These are phyloP conservation scores for Pseudogymnoascus sp. DNA, from an alignment of 2,329 filamentous ascomycete genomes.

Conservation along the genomic window DNA sequence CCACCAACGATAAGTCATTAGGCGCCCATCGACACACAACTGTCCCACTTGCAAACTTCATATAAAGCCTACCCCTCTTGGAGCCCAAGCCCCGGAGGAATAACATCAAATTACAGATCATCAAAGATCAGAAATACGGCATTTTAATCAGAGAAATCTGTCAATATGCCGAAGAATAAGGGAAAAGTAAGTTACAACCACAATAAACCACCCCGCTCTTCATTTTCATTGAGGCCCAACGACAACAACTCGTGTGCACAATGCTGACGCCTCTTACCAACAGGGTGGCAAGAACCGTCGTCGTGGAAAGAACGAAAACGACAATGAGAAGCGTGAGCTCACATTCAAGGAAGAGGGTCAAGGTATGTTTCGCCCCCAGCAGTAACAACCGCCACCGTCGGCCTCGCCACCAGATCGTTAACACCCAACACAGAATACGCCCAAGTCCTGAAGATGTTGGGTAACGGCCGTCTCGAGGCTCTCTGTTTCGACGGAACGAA, in stretches of 20 bases:
- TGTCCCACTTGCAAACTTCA: constrained; percentile 11
- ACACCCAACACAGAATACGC: constrained; percentile 54
- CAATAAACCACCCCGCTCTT: constrained; percentile 11
- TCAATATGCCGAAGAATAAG: constrained; percentile 96
- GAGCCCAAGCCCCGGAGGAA: not conserved
- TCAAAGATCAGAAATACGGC: not conserved
- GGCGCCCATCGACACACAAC: constrained; percentile 10
- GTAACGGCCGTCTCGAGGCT: constrained; percentile 88
- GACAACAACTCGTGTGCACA: constrained; percentile 11
- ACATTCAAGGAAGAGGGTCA: constrained; percentile 99
- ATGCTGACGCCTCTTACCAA: constrained; percentile 20
- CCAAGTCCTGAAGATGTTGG: constrained; percentile 91
- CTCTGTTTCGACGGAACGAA: constrained; percentile 89
- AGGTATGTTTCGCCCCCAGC: constrained; percentile 38
- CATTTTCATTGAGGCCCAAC: constrained; percentile 5
- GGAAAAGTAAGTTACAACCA: constrained; percentile 67
- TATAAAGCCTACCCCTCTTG: constrained; percentile 7
- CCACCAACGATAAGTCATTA: constrained; percentile 10
- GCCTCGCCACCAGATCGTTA: not conserved
- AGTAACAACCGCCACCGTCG: not conserved
- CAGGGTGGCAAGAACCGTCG: constrained; percentile 97
- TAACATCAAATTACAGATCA: constrained; percentile 4
- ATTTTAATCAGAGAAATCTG: constrained; percentile 14
- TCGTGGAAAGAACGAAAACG: constrained; percentile 98
- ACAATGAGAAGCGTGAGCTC: constrained; percentile 97